phyloP scores from a whole-genome alignment of 2,329 filamentous ascomycete genomes.

The Canariomyces notabilis region DNA sequence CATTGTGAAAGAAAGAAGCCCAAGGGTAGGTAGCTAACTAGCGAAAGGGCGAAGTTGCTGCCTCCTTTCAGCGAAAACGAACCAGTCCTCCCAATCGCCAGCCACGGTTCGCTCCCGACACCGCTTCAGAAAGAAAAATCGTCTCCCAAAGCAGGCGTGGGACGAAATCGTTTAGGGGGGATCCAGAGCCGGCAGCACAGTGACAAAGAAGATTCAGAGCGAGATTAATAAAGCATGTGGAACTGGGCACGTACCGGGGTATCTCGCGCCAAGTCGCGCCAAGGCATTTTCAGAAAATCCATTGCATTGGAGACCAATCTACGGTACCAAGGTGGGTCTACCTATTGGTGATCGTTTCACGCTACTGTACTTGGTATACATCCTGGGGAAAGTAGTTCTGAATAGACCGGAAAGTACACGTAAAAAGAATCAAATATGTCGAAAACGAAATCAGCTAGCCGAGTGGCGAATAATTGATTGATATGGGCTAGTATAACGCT shows the following conservation, averaged over 20 bases:
- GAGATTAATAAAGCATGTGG: conserved; percentile 26
- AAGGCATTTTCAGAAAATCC: conserved; percentile 14
- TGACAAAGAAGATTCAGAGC: conserved; percentile 18
- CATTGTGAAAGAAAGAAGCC: conserved; percentile 23
- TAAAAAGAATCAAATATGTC: too few relatives aligned
- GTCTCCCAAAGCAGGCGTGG: conserved; percentile 6
- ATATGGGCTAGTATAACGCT: too few relatives aligned
- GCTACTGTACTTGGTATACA: too few relatives aligned
- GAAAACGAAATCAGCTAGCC: too few relatives aligned
- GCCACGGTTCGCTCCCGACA: conserved; percentile 5
- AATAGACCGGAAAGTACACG: too few relatives aligned
- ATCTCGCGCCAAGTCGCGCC: conserved; percentile 15
- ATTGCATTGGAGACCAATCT: too few relatives aligned
- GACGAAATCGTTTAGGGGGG: conserved; percentile 11
- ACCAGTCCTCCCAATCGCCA: conserved; percentile 1
- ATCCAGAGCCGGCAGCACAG: conserved; percentile 8
- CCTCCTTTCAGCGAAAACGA: conserved; percentile 8
- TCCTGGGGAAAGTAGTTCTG: too few relatives aligned
- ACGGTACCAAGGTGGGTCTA: too few relatives aligned
- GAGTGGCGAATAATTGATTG: too few relatives aligned
- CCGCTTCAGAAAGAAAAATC: conserved; percentile 3
- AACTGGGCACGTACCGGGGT: conserved; percentile 3
- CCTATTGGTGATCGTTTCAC: too few relatives aligned
- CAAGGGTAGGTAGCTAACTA: too few relatives aligned
- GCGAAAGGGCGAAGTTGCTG: neutral